These are phyloP conservation scores for Vitis hybrid DNA, from an alignment of 177 flowering plant genomes.

Conservation along the genomic window DNA sequence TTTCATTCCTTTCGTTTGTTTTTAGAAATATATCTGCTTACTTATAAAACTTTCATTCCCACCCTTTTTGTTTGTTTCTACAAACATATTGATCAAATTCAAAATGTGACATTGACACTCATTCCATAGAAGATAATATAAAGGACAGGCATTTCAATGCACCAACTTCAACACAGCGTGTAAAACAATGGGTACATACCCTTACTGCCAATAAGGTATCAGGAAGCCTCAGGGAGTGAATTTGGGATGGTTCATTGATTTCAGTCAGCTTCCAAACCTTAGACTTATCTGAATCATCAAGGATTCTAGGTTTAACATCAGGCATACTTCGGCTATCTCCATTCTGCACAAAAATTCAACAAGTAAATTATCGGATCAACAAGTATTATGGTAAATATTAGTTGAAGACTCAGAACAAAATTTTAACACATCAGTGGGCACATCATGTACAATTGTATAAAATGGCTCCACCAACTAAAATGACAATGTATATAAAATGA, in stretches of 20 bases:
- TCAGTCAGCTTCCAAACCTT: constrained; percentile 78
- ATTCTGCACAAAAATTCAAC: constrained; percentile 41
- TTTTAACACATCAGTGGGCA: background rate
- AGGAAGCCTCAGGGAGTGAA: constrained; percentile 77
- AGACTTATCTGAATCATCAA: constrained; percentile 79
- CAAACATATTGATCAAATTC: too few relatives aligned
- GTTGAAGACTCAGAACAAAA: background rate
- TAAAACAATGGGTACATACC: constrained; percentile 36
- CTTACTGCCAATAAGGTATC: constrained; percentile 57
- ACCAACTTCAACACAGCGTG: too few relatives aligned
- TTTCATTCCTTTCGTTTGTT: too few relatives aligned
- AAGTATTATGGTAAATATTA: background rate
- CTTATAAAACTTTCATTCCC: too few relatives aligned
- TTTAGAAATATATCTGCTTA: too few relatives aligned
- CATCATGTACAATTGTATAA: background rate
- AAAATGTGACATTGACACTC: too few relatives aligned
- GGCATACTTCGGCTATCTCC: constrained; percentile 51
- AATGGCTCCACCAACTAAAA: too few relatives aligned
- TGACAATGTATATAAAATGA: too few relatives aligned
- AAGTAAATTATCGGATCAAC: background rate
- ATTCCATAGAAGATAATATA: too few relatives aligned
- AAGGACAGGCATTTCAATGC: too few relatives aligned
- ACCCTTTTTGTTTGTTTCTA: too few relatives aligned
- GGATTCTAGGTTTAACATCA: constrained; percentile 68
- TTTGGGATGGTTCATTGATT: constrained; percentile 74